These are phyloP conservation scores for Xylariaceae sp. DNA, from an alignment of 2,329 filamentous ascomycete genomes.

Conservation along the genomic window DNA sequence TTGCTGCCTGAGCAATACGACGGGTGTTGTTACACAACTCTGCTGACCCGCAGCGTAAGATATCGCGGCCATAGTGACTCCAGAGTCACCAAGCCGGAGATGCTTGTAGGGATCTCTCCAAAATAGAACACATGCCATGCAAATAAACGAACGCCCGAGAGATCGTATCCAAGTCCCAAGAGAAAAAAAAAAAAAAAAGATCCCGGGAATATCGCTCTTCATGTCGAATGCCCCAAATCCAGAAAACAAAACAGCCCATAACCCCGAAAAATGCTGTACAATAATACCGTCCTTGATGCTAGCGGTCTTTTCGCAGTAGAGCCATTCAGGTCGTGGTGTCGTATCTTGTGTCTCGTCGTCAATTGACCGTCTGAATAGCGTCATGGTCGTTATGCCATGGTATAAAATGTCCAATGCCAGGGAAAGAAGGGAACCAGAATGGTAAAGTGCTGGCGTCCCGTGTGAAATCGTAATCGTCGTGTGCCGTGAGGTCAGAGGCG, in stretches of 20 bases:
- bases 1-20: conserved; percentile 18
- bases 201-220: conserved; percentile 21
- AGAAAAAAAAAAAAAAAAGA: conserved; percentile 10
- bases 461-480: conserved; percentile 14
- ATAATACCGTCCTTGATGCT: conserved; percentile 7
- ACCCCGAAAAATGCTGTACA: conserved; percentile 15
- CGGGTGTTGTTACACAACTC: conserved; percentile 15
- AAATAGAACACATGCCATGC: conserved; percentile 1
- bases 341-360: conserved; percentile 5
- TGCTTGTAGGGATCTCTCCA: neutral
- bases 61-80: neutral
- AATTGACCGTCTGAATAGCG: conserved; percentile 6
- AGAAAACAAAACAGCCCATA: neutral
- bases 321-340: conserved; percentile 13
- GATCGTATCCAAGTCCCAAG: neutral
- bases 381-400: conserved; percentile 4
- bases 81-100: neutral
- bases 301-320: conserved; percentile 3
- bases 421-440: conserved; percentile 2
- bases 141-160: conserved; percentile 9
- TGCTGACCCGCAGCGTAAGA: conserved; percentile 16
- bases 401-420: conserved; percentile 3
- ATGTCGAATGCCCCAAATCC: conserved; percentile 12
- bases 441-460: conserved; percentile 7
- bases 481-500: conserved; percentile 3